phyloP scores from a whole-genome alignment of 768 basidiomycete species.

The Rhodotorula toruloides region DNA sequence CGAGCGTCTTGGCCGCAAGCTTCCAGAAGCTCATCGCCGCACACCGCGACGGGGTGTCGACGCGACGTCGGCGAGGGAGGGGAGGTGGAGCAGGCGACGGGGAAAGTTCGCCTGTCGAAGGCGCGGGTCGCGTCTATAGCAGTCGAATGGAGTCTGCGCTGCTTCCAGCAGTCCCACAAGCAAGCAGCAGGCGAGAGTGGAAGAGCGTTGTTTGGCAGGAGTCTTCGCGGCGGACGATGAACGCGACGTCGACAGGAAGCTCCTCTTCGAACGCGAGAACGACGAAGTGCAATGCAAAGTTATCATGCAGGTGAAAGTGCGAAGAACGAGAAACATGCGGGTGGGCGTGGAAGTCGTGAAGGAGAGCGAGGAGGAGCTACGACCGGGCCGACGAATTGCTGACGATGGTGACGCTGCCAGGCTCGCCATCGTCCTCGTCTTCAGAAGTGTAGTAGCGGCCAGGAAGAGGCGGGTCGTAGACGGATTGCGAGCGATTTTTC shows the following conservation, averaged over 20 bases:
- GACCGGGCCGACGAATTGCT: neutral
- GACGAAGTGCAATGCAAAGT: too few relatives aligned
- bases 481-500: neutral
- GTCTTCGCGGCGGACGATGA: too few relatives aligned
- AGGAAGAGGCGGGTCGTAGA: conserved; percentile 12
- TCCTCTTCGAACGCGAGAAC: too few relatives aligned
- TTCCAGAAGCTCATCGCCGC: conserved; percentile 30
- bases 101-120: neutral
- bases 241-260: too few relatives aligned
- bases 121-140: too few relatives aligned
- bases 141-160: too few relatives aligned
- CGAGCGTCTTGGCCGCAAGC: conserved; percentile 20
- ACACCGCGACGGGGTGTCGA: neutral
- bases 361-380: neutral
- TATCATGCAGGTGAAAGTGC: too few relatives aligned
- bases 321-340: too few relatives aligned
- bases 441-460: conserved; percentile 13
- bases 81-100: neutral
- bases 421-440: conserved; percentile 17
- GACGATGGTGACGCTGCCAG: conserved; percentile 18
- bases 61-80: neutral
- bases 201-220: too few relatives aligned
- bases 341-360: too few relatives aligned
- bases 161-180: too few relatives aligned
- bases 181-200: too few relatives aligned